phyloP scores from a whole-genome alignment of 805 yeast genomes.

The Teunomyces aglyptinius region DNA sequence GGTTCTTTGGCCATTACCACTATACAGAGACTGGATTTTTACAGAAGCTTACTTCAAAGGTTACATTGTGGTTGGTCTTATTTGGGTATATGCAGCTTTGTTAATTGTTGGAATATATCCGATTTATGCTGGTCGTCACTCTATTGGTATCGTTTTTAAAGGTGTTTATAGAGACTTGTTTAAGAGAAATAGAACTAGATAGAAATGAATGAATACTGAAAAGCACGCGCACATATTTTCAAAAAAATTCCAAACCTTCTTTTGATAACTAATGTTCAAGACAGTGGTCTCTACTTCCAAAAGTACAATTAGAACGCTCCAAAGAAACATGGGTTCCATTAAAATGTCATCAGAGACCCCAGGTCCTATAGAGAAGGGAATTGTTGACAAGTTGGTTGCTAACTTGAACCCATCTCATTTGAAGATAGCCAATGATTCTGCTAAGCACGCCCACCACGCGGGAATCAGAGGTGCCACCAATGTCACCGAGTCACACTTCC shows the following conservation, averaged over 20 bases:
- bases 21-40: constrained; percentile 42
- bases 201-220: background rate
- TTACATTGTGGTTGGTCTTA: constrained; percentile 34
- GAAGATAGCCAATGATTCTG: constrained; percentile 74
- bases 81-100: constrained; percentile 40
- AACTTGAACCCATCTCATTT: constrained; percentile 46
- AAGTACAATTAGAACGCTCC: background rate
- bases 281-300: background rate
- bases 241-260: no score
- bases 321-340: background rate
- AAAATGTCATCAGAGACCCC: constrained; percentile 18
- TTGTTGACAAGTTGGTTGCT: constrained; percentile 41
- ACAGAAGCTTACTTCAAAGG: constrained; percentile 36
- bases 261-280: background rate
- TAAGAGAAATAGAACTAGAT: background rate
- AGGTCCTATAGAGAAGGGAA: constrained; percentile 52
- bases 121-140: constrained; percentile 33
- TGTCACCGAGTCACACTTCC: constrained; percentile 77
- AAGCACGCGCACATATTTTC: background rate
- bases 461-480: constrained; percentile 75
- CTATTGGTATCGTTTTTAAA: constrained; percentile 18
- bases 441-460: constrained; percentile 84
- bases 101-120: constrained; percentile 33
- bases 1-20: constrained; percentile 43
- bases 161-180: constrained; percentile 19